phyloP scores from a whole-genome alignment of 2,329 filamentous ascomycete species.

The Cladosporium sp. region DNA sequence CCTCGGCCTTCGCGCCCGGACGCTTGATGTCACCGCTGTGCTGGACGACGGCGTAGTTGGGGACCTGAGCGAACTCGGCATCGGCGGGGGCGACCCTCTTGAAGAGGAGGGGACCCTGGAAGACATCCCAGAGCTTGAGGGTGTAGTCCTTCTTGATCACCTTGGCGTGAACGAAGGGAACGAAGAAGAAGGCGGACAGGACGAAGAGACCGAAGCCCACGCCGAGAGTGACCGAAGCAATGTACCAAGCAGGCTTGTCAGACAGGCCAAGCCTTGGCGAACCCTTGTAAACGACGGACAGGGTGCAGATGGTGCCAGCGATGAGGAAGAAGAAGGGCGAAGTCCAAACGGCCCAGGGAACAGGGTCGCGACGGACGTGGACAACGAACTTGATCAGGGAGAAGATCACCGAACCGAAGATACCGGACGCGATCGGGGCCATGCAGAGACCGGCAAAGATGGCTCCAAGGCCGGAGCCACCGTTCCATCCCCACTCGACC shows the following conservation, averaged over 20 bases:
- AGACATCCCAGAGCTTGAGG: constrained; percentile 28
- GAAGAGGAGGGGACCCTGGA: constrained; percentile 33
- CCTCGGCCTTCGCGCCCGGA: constrained; percentile 31
- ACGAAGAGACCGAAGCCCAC: constrained; percentile 28
- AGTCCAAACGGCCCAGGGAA: constrained; percentile 44
- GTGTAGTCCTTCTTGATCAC: constrained; percentile 29
- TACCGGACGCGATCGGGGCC: constrained; percentile 43
- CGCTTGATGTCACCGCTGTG: constrained; percentile 40
- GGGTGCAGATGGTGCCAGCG: constrained; percentile 45
- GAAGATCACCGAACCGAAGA: constrained; percentile 47
- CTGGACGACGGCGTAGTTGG: constrained; percentile 73
- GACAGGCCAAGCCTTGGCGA: constrained; percentile 40
- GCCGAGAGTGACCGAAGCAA: constrained; percentile 47
- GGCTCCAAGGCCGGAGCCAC: constrained; percentile 39
- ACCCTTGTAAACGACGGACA: constrained; percentile 54
- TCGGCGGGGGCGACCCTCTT: constrained; percentile 50
- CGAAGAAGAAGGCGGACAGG: constrained; percentile 39
- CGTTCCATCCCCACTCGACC: constrained; percentile 39
- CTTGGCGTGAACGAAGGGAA: constrained; percentile 29
- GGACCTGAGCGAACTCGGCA: constrained; percentile 53
- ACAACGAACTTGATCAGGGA: constrained; percentile 45
- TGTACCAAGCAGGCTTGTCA: constrained; percentile 36
- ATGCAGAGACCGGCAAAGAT: constrained; percentile 41
- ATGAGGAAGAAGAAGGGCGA: constrained; percentile 46
- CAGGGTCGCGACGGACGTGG: constrained; percentile 44